These are phyloP conservation scores for Kregervanrija pseudodelftensis DNA, from an alignment of 805 yeast species.

Conservation along the genomic window DNA sequence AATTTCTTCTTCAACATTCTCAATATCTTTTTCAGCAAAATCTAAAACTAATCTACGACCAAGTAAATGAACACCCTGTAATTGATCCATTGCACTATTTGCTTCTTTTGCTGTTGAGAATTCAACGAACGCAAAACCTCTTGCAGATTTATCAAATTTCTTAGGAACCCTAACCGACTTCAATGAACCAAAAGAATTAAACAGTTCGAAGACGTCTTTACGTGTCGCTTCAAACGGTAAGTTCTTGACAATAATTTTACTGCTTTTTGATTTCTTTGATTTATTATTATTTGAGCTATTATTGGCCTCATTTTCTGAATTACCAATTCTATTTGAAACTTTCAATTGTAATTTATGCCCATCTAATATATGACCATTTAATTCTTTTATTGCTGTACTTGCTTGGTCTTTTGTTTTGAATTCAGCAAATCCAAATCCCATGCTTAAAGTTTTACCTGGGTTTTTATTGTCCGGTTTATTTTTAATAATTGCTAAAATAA, in stretches of 20 bases:
- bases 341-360: slow-evolving; percentile 90
- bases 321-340: slow-evolving; percentile 65
- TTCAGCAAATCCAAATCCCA: slow-evolving; percentile 98
- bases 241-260: slow-evolving; percentile 89
- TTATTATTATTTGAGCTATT: slow-evolving; percentile 17
- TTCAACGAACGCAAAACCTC: slow-evolving; percentile 98
- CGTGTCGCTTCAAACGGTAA: slow-evolving; percentile 94
- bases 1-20: slow-evolving; percentile 83
- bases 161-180: slow-evolving; percentile 94
- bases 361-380: slow-evolving; percentile 74
- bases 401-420: slow-evolving; percentile 77
- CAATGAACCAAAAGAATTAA: slow-evolving; percentile 90
- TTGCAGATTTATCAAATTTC: slow-evolving; percentile 88
- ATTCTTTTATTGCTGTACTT: slow-evolving; percentile 56
- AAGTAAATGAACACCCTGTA: slow-evolving; percentile 91
- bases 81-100: slow-evolving; percentile 85
- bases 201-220: slow-evolving; percentile 85
- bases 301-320: slow-evolving; percentile 31
- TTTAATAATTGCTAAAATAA: slow-evolving; percentile 72
- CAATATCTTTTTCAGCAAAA: slow-evolving; percentile 77
- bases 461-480: slow-evolving; percentile 83
- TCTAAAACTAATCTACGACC: slow-evolving; percentile 94
- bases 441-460: slow-evolving; percentile 61
- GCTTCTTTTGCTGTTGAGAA: slow-evolving; percentile 84
- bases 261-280: slow-evolving; percentile 36